Evolutionary conservation across 768 basidiomycete species (phyloP), one percentile per base, ranked within the genome.

Genomic region (Pholiota microspora): DNA sequence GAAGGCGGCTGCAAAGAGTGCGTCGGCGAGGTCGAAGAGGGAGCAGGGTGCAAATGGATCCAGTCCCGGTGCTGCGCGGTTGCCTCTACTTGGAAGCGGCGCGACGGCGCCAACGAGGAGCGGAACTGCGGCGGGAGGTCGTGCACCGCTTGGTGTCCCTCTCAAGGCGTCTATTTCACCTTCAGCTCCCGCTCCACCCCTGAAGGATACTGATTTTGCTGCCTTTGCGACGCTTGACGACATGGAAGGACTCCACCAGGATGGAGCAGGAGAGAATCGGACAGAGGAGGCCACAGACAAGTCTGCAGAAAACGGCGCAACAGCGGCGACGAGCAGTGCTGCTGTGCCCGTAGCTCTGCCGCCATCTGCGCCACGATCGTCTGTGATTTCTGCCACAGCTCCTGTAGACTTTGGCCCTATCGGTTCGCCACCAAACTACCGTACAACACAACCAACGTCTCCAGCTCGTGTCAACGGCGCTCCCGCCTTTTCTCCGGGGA

Each of bases 361-460:
- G 0, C 71, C 80, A 25, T 84, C 78, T 28, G 79, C 79, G 0
- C 83, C 82, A 10, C 83, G 82, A 32, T 72, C 77, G 24, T 70
- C 78, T 42, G 67, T 71, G 7, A 69, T 73, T n/a, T n/a, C n/a
- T 12, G 64, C 66, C 44, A 58, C 76, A 29, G 67, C 73, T 49
- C 65, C 73, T 49, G 67, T 74, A 45, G 89, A 89, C 65, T 86
- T 89, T 61, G 91, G 91, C 7, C 89, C 92, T 13, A 91, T 93
- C 56, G 92, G 92, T 2, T 90, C 89, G 2, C 88, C 90, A 7
- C 87, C 92, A 1, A 79, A 70, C 47, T 72, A 73, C 35, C 65
- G 69, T 16, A 53, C 61, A 38, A 54, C 59, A 25, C 53, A 72
- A 29, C 64, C 67, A 2, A 66, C 60, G 1, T 71, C 71, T 13